Evolutionary conservation across 1,284 basidiomycete genomes (phyloP), one percentile per base, ranked within the genome.

Genomic region (Sphaerobolus stellatus): DNA sequence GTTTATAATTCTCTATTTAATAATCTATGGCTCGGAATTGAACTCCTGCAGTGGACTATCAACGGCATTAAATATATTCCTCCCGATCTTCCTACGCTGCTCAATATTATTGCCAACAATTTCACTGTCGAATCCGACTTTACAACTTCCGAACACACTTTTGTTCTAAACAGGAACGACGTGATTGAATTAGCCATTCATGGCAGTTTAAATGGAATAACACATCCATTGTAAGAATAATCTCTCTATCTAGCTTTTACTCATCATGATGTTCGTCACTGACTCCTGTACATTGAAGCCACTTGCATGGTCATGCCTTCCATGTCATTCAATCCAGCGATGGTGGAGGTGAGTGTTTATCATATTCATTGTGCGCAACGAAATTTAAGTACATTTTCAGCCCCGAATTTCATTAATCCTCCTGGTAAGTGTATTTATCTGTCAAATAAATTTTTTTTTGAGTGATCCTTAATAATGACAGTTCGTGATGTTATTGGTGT

Each of bases 401-500:
- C 9, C 41, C 9, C 9, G 20, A 43, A 43, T 22, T 43, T 43
- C 20, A 22, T 43, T 9, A 43, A 43, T 43, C 41, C 41, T 13
- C 41, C 41, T 13, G 41, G 41, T 43, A 22, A 43, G 41, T 9
- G 9, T 43, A 22, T 9, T 9, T 9, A 43, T 9, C 9, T 22
- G 9, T 22, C 20, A 22, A 22, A 9, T 22, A 43, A 43, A 43
- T 22, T 22, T 9, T 9, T 22, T 11, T 43, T 11, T 22, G n/a
- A n/a, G n/a, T n/a, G n/a, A n/a, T n/a, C n/a, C n/a, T n/a, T n/a
- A n/a, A n/a, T n/a, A n/a, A n/a, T n/a, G n/a, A n/a, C n/a, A 43
- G 41, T 43, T 43, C 41, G 41, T 11, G 41, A 43, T 43, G 46
- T 56, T 4, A 28, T 58, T 33, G 57, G 54, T 5, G 59, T 65